Evolutionary conservation across 108 stramenopile genomes (phyloP).

Genomic region (Hondaea fermentalgiana): DNA sequence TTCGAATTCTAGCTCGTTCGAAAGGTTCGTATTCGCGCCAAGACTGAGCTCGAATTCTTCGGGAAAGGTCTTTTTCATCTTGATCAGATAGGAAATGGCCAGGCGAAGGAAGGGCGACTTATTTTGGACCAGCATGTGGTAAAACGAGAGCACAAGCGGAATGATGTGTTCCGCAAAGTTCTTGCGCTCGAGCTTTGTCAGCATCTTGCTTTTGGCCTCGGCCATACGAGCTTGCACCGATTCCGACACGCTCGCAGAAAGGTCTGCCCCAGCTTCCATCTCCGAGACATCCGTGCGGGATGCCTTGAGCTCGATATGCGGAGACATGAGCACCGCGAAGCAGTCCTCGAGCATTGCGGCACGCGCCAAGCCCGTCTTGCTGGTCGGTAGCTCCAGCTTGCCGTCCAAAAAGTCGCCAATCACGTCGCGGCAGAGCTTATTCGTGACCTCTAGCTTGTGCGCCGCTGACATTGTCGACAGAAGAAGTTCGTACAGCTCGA

Average conservation of each 20-base stretch:
- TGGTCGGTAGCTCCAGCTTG: neutral
- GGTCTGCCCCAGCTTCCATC: neutral
- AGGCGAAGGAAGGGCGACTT: neutral
- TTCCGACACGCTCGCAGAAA: neutral
- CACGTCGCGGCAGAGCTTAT: neutral
- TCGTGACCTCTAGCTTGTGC: neutral
- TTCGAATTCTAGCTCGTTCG: neutral
- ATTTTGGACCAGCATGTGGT: neutral
- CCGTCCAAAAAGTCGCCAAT: neutral
- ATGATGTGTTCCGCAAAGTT: neutral
- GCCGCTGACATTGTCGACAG: neutral
- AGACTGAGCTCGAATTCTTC: neutral
- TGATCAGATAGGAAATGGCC: neutral
- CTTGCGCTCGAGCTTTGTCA: neutral
- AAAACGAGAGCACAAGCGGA: neutral
- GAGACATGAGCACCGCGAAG: neutral
- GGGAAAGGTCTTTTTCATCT: neutral
- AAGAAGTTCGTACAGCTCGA: neutral
- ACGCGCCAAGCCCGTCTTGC: neutral
- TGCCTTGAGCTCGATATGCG: neutral
- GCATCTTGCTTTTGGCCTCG: neutral
- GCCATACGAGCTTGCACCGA: neutral
- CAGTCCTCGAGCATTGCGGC: neutral
- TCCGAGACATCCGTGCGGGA: neutral
- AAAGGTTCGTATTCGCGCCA: neutral